Conservation (phyloP, 805 yeast species). For the Cyberlindnera nakhonratchasimensis region DNA sequence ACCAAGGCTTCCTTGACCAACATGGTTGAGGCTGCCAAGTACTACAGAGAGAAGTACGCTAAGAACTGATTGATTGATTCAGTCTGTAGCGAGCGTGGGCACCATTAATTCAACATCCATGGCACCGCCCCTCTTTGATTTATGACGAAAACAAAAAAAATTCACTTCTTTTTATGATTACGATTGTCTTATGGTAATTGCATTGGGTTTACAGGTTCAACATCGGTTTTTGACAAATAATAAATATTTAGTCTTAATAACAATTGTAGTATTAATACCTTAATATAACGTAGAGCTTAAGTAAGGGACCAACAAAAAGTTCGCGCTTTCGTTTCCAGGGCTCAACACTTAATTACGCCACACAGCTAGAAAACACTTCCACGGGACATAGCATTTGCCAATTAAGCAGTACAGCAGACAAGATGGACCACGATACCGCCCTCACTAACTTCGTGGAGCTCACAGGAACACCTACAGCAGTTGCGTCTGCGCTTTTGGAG, state of each 20-base stretch:
- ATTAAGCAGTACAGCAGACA: not conserved
- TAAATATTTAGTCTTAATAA: slow-evolving; percentile 2
- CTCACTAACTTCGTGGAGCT: slow-evolving; percentile 19
- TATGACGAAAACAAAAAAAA: slow-evolving; percentile 12
- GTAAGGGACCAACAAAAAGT: not conserved
- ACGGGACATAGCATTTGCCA: not conserved
- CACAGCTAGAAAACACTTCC: no score
- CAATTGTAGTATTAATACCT: not conserved
- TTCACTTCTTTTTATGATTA: slow-evolving; percentile 17
- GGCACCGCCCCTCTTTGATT: slow-evolving; percentile 11
- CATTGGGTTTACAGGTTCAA: slow-evolving; percentile 40
- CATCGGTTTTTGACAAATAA: slow-evolving; percentile 35
- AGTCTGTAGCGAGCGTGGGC: slow-evolving; percentile 3
- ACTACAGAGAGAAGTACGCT: slow-evolving; percentile 61
- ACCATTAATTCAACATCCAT: slow-evolving; percentile 27
- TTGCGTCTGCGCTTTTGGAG: slow-evolving; percentile 22
- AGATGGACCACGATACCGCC: slow-evolving; percentile 11
- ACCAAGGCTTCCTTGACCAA: slow-evolving; percentile 91
- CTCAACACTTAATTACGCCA: not conserved
- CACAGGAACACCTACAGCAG: slow-evolving; percentile 21
- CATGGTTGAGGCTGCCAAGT: slow-evolving; percentile 99
- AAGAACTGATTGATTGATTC: slow-evolving; percentile 12
- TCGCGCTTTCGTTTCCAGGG: not conserved
- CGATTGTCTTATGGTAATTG: slow-evolving; percentile 22
- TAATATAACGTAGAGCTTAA: not conserved